phyloP scores from a whole-genome alignment of 75 land plant genomes.

The Cunninghamia lanceolata region DNA sequence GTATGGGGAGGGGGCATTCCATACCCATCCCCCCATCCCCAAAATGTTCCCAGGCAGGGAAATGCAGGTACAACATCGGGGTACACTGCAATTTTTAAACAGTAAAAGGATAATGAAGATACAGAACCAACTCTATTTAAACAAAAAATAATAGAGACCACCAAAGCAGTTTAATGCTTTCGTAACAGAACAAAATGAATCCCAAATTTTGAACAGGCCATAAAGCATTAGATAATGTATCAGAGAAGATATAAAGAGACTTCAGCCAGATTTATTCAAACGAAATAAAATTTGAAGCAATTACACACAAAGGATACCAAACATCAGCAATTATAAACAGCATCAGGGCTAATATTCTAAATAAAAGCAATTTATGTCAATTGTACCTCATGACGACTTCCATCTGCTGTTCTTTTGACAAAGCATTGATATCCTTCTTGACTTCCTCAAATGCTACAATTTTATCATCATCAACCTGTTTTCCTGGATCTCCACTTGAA shows the following conservation, averaged over 20 bases:
- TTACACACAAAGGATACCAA: background rate
- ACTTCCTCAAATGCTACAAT: slow-evolving; percentile 43
- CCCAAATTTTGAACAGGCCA: background rate
- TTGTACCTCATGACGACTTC: slow-evolving; percentile 74
- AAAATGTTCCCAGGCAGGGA: too few relatives aligned
- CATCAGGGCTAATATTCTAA: background rate
- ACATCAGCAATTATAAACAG: background rate
- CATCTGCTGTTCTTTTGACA: slow-evolving; percentile 86
- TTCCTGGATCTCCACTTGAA: background rate
- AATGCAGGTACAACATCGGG: too few relatives aligned
- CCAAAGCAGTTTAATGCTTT: background rate
- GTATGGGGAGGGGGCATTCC: too few relatives aligned
- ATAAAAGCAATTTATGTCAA: background rate
- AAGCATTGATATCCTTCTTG: slow-evolving; percentile 63
- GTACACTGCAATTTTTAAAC: too few relatives aligned
- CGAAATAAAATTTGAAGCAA: background rate
- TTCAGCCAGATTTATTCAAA: background rate
- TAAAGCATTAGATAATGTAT: background rate
- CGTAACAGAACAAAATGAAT: background rate
- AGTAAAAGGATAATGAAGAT: too few relatives aligned
- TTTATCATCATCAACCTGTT: slow-evolving; percentile 21
- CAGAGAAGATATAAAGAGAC: background rate
- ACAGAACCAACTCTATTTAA: too few relatives aligned
- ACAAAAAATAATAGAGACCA: background rate
- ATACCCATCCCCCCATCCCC: too few relatives aligned